A percentile compares a stretch with the other conserved stretches of the same genome.
Conservation (phyloP, 306 rosid species). For the Cucurbita argyrosperma region DNA sequence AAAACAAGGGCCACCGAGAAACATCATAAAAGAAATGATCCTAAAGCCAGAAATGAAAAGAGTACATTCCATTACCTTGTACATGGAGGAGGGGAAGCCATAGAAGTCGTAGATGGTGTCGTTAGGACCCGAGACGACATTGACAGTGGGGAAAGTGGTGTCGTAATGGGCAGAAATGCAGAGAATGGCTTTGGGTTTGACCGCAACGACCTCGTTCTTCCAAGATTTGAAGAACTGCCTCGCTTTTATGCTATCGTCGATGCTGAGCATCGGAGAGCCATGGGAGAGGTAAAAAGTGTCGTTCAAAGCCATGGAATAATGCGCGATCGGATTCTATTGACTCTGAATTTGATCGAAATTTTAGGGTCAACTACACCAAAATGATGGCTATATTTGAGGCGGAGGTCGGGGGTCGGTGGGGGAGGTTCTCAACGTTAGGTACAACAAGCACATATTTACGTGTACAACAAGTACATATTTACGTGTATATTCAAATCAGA, state of each 20-base stretch:
- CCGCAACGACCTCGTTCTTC: constrained; percentile 20
- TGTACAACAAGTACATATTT: too few species aligned
- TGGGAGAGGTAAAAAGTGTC: constrained; percentile 56
- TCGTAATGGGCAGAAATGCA: constrained; percentile 68
- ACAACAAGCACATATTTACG: too few species aligned
- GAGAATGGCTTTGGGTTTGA: constrained; percentile 37
- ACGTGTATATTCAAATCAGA: too few species aligned
- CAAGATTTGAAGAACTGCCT: constrained; percentile 43
- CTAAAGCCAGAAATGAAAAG: too few species aligned
- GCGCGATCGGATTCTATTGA: background rate
- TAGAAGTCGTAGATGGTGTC: constrained; percentile 73
- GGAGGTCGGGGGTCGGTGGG: too few species aligned
- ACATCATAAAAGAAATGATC: too few species aligned
- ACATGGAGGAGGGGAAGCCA: constrained; percentile 50
- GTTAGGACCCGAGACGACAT: constrained; percentile 20
- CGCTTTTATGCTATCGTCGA: constrained; percentile 38
- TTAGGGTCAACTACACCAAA: background rate
- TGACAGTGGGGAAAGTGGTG: constrained; percentile 41
- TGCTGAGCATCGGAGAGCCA: constrained; percentile 47
- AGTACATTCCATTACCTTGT: constrained; percentile 21
- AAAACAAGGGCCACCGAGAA: too few species aligned
- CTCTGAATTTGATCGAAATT: background rate
- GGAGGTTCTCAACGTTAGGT: too few species aligned
- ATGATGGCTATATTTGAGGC: too few species aligned
- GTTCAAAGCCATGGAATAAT: constrained; percentile 7